Conservation (phyloP, 2,329 filamentous ascomycete species). For the Aspergillus fischeri region DNA sequence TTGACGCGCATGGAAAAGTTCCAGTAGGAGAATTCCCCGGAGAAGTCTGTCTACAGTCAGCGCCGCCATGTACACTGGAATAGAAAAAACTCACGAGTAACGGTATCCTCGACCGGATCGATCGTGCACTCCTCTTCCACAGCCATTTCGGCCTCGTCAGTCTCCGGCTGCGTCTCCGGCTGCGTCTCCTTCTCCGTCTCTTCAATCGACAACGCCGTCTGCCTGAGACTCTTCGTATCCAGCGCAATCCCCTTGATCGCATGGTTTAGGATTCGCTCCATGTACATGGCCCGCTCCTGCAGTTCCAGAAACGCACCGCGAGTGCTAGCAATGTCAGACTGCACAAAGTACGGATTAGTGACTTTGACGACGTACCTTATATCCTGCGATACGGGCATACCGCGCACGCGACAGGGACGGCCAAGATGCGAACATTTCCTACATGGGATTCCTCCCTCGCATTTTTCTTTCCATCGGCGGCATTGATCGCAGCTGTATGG, state of each 20-base stretch:
- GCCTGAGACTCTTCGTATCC: conserved; percentile 3
- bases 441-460: conserved; percentile 16
- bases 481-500: conserved; percentile 12
- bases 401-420: conserved; percentile 4
- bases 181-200: neutral
- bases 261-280: conserved; percentile 11
- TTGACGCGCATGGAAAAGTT: conserved; percentile 52
- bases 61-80: neutral
- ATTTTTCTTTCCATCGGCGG: conserved; percentile 17
- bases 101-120: conserved; percentile 11
- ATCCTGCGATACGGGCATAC: neutral
- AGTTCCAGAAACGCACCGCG: conserved; percentile 1
- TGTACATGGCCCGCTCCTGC: conserved; percentile 5
- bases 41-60: conserved; percentile 40
- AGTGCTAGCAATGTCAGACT: neutral
- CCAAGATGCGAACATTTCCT: conserved; percentile 11
- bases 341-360: too few relatives aligned
- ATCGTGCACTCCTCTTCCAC: conserved; percentile 11
- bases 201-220: conserved; percentile 2
- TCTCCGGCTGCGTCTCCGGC: neutral
- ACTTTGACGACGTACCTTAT: neutral
- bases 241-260: conserved; percentile 5
- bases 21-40: conserved; percentile 52
- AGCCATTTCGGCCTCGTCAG: neutral
- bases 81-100: conserved; percentile 5